Evolutionary conservation across 1,284 basidiomycete genomes (phyloP).

Genomic region (Cutaneotrichosporon sp.): DNA sequence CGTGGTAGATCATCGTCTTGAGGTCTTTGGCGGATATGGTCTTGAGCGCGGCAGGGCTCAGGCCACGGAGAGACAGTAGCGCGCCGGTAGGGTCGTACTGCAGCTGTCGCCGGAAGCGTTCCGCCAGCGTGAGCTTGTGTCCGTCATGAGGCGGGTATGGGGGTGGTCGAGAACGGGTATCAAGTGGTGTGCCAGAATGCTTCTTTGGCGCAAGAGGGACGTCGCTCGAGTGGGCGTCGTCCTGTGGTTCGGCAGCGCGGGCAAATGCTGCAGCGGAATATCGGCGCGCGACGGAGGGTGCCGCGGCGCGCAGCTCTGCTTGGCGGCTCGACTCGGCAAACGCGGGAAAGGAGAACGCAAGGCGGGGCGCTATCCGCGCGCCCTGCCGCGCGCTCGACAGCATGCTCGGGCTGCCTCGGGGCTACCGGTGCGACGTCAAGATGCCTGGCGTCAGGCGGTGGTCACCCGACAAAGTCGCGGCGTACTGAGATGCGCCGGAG

Average conservation of each 20-base stretch:
- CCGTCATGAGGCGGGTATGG: neutral
- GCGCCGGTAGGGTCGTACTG: slow-evolving; percentile 9
- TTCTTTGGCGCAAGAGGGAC: neutral
- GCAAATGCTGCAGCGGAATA: neutral
- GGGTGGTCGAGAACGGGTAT: neutral
- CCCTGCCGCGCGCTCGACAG: slow-evolving; percentile 26
- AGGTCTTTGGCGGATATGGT: slow-evolving; percentile 12
- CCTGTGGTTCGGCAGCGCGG: neutral
- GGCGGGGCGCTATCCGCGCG: slow-evolving; percentile 11
- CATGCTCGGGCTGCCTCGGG: slow-evolving; percentile 14
- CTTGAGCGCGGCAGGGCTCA: neutral
- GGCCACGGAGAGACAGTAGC: slow-evolving; percentile 2
- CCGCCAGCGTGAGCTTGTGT: slow-evolving; percentile 8
- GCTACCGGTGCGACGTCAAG: too few species aligned
- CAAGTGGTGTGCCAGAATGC: neutral
- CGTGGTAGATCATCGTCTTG: slow-evolving; percentile 7
- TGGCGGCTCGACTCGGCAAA: slow-evolving; percentile 34
- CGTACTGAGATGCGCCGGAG: too few species aligned
- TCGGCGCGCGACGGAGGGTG: neutral
- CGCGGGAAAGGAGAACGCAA: slow-evolving; percentile 10
- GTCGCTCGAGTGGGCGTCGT: neutral
- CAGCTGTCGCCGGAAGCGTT: slow-evolving; percentile 10
- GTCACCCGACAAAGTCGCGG: too few species aligned
- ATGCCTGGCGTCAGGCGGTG: too few species aligned
- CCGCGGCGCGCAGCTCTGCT: slow-evolving; percentile 17